phyloP scores from a whole-genome alignment of 2,329 filamentous ascomycete genomes.

The Fusarium pseudocircinatum region DNA sequence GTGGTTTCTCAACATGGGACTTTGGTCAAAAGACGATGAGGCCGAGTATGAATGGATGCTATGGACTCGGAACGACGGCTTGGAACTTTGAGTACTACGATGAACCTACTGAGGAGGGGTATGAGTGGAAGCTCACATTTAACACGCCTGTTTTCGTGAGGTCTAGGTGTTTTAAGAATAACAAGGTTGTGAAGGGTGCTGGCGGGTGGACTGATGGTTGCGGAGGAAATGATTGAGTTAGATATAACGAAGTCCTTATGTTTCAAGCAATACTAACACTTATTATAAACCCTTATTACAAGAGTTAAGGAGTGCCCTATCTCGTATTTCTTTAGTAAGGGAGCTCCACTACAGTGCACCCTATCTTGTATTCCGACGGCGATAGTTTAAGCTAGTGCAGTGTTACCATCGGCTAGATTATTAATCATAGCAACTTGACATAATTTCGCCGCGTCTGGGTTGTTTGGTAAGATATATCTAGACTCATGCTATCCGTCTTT shows the following conservation, averaged over 20 bases:
- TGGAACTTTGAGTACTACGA: slow-evolving; percentile 10
- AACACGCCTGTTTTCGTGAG: not conserved
- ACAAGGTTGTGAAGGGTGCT: not conserved
- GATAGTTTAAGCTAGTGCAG: not conserved
- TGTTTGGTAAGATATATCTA: not conserved
- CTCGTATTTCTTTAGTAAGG: accelerated
- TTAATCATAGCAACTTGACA: not conserved
- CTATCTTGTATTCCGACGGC: not conserved
- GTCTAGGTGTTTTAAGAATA: slow-evolving; percentile 1
- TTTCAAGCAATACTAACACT: too few relatives aligned
- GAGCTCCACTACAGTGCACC: not conserved
- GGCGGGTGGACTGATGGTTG: slow-evolving; percentile 1
- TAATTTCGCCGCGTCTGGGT: not conserved
- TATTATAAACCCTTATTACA: not conserved
- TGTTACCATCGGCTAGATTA: not conserved
- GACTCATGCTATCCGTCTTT: accelerated
- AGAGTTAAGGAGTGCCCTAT: not conserved
- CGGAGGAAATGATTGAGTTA: not conserved
- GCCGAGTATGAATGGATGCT: not conserved
- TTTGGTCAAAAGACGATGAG: slow-evolving; percentile 2
- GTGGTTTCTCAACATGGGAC: not conserved
- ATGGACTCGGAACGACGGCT: not conserved
- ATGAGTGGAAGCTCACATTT: slow-evolving; percentile 1
- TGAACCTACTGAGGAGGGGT: not conserved
- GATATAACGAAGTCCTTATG: accelerated